Evolutionary conservation across 495 filamentous ascomycete genomes (phyloP).

Genomic region (Antarctomyces pellizariae): DNA sequence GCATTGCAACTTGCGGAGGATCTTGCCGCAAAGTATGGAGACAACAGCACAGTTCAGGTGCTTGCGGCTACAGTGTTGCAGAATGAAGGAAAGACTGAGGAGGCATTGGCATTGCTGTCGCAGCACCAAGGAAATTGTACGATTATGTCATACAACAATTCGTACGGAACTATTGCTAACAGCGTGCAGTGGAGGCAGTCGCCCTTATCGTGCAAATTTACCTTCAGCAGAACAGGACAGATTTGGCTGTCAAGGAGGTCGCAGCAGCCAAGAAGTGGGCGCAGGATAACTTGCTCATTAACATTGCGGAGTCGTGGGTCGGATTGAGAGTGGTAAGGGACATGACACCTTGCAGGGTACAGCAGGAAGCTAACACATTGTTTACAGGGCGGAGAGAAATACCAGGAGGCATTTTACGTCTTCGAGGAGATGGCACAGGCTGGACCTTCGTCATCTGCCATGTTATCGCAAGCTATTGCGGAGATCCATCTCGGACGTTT

Average conservation of each 20-base stretch:
- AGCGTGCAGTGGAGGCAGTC: constrained; percentile 28
- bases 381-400: constrained; percentile 70
- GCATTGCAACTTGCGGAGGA: constrained; percentile 40
- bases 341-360: constrained; percentile 1
- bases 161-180: constrained; percentile 5
- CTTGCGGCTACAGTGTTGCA: constrained; percentile 57
- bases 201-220: constrained; percentile 75
- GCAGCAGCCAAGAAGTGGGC: constrained; percentile 80
- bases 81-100: constrained; percentile 51
- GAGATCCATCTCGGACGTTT: constrained; percentile 79
- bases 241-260: constrained; percentile 78
- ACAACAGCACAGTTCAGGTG: constrained; percentile 65
- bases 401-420: constrained; percentile 94
- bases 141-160: constrained; percentile 12
- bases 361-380: constrained; percentile 3
- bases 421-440: constrained; percentile 89
- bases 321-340: constrained; percentile 58
- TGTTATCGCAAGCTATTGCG: constrained; percentile 63
- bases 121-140: constrained; percentile 77
- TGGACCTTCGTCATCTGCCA: constrained; percentile 37
- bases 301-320: constrained; percentile 89
- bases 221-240: constrained; percentile 69
- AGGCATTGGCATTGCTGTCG: constrained; percentile 52
- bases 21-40: constrained; percentile 36
- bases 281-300: constrained; percentile 82